Conservation (phyloP, 2,329 filamentous ascomycete genomes). For the Aspergillus costaricaensis region DNA sequence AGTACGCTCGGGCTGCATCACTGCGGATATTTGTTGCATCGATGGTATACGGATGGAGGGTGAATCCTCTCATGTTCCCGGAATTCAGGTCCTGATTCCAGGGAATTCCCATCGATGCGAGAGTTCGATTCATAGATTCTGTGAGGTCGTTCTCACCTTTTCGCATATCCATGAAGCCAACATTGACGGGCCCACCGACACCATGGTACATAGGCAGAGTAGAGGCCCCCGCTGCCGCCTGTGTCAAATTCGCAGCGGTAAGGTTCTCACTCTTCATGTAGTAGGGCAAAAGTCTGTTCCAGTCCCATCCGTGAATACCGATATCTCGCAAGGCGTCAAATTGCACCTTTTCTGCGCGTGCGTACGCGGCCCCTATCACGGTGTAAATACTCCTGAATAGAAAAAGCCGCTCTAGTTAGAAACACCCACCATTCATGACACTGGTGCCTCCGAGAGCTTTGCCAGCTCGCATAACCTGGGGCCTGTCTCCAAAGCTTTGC, state of each 20-base stretch:
- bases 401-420: neutral
- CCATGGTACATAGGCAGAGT: slow-evolving; percentile 35
- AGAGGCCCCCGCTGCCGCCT: slow-evolving; percentile 27
- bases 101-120: neutral
- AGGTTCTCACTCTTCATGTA: slow-evolving; percentile 35
- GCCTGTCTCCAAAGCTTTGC: slow-evolving; percentile 40
- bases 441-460: slow-evolving; percentile 49
- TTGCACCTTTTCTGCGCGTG: slow-evolving; percentile 39
- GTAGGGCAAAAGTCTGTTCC: slow-evolving; percentile 34
- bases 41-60: neutral
- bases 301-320: slow-evolving; percentile 38
- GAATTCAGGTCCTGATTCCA: neutral
- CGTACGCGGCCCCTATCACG: slow-evolving; percentile 40
- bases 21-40: neutral
- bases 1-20: slow-evolving; percentile 42
- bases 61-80: neutral
- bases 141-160: slow-evolving; percentile 22
- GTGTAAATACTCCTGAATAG: neutral
- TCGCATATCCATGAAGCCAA: slow-evolving; percentile 30
- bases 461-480: slow-evolving; percentile 38
- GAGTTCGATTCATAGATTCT: slow-evolving; percentile 17
- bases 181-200: slow-evolving; percentile 31
- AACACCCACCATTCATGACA: slow-evolving; percentile 38
- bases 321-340: slow-evolving; percentile 41
- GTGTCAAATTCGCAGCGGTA: slow-evolving; percentile 25